Base-by-base conservation (phyloP, 192 early-diverging fungal genomes). In the Coemansia interrupta region DNA sequence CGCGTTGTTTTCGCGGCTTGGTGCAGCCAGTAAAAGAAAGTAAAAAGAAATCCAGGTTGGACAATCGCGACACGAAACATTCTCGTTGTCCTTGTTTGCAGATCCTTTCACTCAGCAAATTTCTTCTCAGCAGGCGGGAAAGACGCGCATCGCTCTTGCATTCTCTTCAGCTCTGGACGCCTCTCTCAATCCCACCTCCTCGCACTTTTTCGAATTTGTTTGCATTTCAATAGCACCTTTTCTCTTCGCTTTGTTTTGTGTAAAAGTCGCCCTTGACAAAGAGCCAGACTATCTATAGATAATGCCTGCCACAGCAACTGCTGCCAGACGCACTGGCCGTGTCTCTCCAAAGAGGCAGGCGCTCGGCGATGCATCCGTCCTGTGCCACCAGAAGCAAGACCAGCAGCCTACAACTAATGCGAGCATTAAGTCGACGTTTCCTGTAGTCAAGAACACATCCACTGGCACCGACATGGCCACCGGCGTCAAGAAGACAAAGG, bases 351-450 rank as follows among this genome's bases (percentile, higher is more conserved):
- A 50, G 39, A 56, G 70, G 40, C 30, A 64, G 47, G 65, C 63
- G 0, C 70, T 78, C n/a, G 58, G 70, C 10, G 75, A 78, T 38
- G 66, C 59, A 46, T 60, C 66, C 0, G 19, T 66, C n/a, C 43
- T 49, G 28, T 56, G 62, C 28, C 75, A 70, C 40, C 52, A 51
- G 59, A 49, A 42, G 43, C 59, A 17, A 11, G 40, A 15, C 13
- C 49, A 42, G 3, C 38, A 43, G 23, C 20, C 14, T 5, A 42
- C 22, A 15, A 14, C 18, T 2, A 40, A 47, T 24, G n/a, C 11
- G 3, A 47, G 46, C 10, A 20, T 47, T 11, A 42, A 26, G 41
- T 42, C 14, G 41, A 20, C 46, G 22, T 23, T 47, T 11, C 46
- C 11, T 4, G 26, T 26, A 26, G 26, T 26, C 26, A 26, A 26